phyloP scores from a whole-genome alignment of 2,329 filamentous ascomycete species.

The Alternaria dauci region DNA sequence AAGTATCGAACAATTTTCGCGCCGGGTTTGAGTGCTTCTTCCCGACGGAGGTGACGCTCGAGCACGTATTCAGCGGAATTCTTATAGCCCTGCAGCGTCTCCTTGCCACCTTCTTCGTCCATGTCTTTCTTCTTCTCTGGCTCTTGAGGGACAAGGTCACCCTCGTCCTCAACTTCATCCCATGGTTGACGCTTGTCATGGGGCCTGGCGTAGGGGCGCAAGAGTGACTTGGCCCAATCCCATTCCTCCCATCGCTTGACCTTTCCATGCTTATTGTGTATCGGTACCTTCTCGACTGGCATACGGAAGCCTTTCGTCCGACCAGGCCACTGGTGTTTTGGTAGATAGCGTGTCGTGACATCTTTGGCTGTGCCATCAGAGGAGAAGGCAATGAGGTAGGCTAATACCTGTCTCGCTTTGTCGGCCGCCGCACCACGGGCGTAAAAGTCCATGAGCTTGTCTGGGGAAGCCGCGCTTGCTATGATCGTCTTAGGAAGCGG shows the following conservation, averaged over 20 bases:
- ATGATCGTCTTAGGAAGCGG: slow-evolving; percentile 61
- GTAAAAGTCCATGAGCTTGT: slow-evolving; percentile 78
- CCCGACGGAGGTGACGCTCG: slow-evolving; percentile 84
- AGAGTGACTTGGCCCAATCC: slow-evolving; percentile 87
- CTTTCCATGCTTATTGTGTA: slow-evolving; percentile 80
- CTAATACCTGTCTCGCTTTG: slow-evolving; percentile 85
- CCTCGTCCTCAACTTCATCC: slow-evolving; percentile 81
- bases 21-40: slow-evolving; percentile 80
- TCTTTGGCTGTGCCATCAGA: slow-evolving; percentile 91
- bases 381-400: slow-evolving; percentile 85
- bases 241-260: slow-evolving; percentile 77
- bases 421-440: slow-evolving; percentile 85
- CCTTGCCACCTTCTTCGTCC: slow-evolving; percentile 73
- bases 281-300: slow-evolving; percentile 78
- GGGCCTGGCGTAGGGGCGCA: slow-evolving; percentile 74
- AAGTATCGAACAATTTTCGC: slow-evolving; percentile 79
- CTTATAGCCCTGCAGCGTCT: slow-evolving; percentile 87
- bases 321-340: slow-evolving; percentile 80
- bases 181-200: slow-evolving; percentile 67
- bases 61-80: slow-evolving; percentile 85
- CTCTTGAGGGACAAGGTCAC: slow-evolving; percentile 76
- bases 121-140: slow-evolving; percentile 70
- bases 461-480: slow-evolving; percentile 70
- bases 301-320: slow-evolving; percentile 88
- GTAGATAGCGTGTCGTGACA: slow-evolving; percentile 90